Conservation (phyloP, 805 yeast species). For the Ogataea dorogensis region DNA sequence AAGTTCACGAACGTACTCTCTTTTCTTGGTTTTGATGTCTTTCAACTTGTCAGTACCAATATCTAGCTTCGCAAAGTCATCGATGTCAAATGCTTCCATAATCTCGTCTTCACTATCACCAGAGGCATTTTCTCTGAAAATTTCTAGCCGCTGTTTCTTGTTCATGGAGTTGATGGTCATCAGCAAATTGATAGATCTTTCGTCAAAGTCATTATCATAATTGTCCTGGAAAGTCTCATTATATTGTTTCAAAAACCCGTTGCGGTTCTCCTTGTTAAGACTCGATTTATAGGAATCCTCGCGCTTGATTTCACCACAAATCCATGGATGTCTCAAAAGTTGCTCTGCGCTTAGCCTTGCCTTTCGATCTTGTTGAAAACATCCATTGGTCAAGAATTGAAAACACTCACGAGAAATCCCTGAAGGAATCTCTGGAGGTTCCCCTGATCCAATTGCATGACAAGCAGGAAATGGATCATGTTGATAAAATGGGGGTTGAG, state of each 20-base stretch:
- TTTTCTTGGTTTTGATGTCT: constrained; percentile 11
- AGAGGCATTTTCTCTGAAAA: constrained; percentile 19
- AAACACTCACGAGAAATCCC: constrained; percentile 20
- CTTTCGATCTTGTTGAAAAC: constrained; percentile 70
- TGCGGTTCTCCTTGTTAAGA: constrained; percentile 9
- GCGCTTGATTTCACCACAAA: constrained; percentile 24
- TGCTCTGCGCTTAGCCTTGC: constrained; percentile 54
- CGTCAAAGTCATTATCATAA: constrained; percentile 22
- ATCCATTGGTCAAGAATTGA: constrained; percentile 59
- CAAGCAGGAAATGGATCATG: constrained; percentile 74
- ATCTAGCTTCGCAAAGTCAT: constrained; percentile 10
- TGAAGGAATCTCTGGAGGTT: constrained; percentile 65
- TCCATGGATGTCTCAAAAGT: constrained; percentile 63
- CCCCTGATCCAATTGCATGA: constrained; percentile 79
- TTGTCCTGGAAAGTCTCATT: constrained; percentile 20
- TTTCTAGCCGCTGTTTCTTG: constrained; percentile 20
- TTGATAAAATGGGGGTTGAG: constrained; percentile 83
- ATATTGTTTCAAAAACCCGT: constrained; percentile 14
- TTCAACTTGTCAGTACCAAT: constrained; percentile 2
- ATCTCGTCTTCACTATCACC: constrained; percentile 21
- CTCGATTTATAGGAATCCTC: constrained; percentile 7
- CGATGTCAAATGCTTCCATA: constrained; percentile 21
- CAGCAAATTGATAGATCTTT: constrained; percentile 13
- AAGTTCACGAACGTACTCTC: constrained; percentile 10
- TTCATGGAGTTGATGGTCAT: constrained; percentile 19